phyloP scores from a whole-genome alignment of 2,329 filamentous ascomycete genomes.

The Trichoderma sp. region DNA sequence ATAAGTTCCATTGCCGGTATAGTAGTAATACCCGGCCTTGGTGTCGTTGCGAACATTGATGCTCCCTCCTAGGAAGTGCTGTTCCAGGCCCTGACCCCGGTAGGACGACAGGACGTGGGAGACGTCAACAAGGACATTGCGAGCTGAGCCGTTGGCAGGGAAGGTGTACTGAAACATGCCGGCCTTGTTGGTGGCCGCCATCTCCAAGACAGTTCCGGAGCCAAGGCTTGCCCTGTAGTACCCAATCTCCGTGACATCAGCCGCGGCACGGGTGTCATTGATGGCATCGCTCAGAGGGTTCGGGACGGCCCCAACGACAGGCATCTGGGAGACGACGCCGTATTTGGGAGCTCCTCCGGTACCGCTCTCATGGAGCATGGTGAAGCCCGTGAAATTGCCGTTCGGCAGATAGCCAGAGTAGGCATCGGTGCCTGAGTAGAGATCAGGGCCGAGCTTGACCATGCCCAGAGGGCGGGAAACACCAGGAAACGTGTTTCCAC shows the following conservation, averaged over 20 bases:
- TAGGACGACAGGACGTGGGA: constrained; percentile 67
- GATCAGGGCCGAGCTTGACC: constrained; percentile 54
- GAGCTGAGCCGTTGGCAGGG: constrained; percentile 43
- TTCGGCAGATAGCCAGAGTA: constrained; percentile 56
- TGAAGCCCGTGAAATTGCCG: constrained; percentile 62
- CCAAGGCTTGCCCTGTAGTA: constrained; percentile 61
- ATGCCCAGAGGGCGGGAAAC: constrained; percentile 52
- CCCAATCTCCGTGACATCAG: constrained; percentile 59
- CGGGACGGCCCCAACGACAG: constrained; percentile 50
- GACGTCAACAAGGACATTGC: constrained; percentile 63
- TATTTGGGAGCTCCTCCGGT: constrained; percentile 73
- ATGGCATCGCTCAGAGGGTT: constrained; percentile 60
- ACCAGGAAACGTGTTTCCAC: constrained; percentile 55
- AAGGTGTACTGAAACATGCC: constrained; percentile 66
- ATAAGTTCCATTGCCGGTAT: constrained; percentile 63
- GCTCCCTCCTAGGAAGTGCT: constrained; percentile 63
- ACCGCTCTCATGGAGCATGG: constrained; percentile 66
- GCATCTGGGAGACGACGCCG: constrained; percentile 64
- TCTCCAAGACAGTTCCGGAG: constrained; percentile 58
- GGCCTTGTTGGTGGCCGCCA: constrained; percentile 58
- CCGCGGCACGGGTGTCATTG: constrained; percentile 55
- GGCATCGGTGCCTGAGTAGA: constrained; percentile 52
- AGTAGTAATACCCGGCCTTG: constrained; percentile 46
- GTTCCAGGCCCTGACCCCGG: constrained; percentile 61
- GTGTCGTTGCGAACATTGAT: constrained; percentile 54